phyloP scores from a whole-genome alignment of 2,329 filamentous ascomycete species.

The Trichoderma gracile region DNA sequence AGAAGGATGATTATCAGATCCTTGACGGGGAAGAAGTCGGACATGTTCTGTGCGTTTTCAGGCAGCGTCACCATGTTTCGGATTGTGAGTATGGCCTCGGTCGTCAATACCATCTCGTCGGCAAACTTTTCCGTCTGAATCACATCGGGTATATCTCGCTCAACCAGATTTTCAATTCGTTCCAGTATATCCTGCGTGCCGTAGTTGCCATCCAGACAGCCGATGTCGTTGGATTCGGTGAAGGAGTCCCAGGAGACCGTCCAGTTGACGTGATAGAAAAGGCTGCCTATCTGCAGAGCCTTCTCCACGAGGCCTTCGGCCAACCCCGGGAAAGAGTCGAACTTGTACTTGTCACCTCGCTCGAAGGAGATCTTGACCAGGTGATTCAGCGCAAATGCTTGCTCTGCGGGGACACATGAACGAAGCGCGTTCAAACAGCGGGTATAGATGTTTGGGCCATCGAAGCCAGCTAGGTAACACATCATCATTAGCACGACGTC shows the following conservation, averaged over 20 bases:
- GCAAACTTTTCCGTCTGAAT: slow-evolving; percentile 71
- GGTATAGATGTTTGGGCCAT: slow-evolving; percentile 87
- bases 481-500: background rate
- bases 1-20: slow-evolving; percentile 83
- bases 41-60: slow-evolving; percentile 82
- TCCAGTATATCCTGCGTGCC: slow-evolving; percentile 61
- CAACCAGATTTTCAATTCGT: slow-evolving; percentile 64
- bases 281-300: slow-evolving; percentile 70
- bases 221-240: slow-evolving; percentile 55
- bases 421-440: slow-evolving; percentile 81
- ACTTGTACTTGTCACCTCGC: slow-evolving; percentile 91
- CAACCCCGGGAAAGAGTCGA: slow-evolving; percentile 85
- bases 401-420: slow-evolving; percentile 75
- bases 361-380: slow-evolving; percentile 95
- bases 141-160: slow-evolving; percentile 63
- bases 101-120: slow-evolving; percentile 72
- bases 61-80: slow-evolving; percentile 94
- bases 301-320: slow-evolving; percentile 88
- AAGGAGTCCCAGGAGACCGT: slow-evolving; percentile 65
- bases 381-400: slow-evolving; percentile 91
- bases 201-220: slow-evolving; percentile 46
- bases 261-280: slow-evolving; percentile 85
- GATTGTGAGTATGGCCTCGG: slow-evolving; percentile 82
- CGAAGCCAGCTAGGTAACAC: slow-evolving; percentile 53
- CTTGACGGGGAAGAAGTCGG: slow-evolving; percentile 71